Conservation (phyloP, 2,329 filamentous ascomycete species). For the Sarocladium oryzae region DNA sequence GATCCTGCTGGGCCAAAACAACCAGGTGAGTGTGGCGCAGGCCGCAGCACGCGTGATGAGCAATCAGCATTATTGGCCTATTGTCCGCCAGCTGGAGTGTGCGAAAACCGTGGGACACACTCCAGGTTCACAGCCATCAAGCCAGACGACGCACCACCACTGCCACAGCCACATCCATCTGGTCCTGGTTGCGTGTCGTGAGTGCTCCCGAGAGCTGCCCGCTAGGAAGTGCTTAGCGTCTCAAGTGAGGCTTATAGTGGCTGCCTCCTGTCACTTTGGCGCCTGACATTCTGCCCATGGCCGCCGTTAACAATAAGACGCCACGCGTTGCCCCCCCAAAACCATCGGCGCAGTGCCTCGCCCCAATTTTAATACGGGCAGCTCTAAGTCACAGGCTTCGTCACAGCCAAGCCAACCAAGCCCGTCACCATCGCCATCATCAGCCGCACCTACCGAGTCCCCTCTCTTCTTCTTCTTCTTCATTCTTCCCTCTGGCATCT, state of each 20-base stretch:
- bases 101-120: too few species aligned
- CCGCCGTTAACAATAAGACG: neutral
- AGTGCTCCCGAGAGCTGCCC: too few species aligned
- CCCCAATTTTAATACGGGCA: neutral
- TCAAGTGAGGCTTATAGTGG: neutral
- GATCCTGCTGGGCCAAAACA: neutral
- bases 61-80: neutral
- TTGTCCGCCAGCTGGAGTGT: too few species aligned
- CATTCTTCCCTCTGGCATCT: neutral
- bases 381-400: neutral
- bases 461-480: neutral
- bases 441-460: slow-evolving; percentile 3
- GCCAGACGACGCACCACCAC: neutral
- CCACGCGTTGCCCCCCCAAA: slow-evolving; percentile 7
- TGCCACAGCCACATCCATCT: neutral
- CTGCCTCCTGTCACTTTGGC: neutral
- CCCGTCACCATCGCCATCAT: neutral
- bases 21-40: neutral
- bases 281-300: neutral
- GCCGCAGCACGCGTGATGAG: neutral
- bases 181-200: too few species aligned
- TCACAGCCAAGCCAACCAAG: slow-evolving; percentile 1
- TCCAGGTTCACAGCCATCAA: too few species aligned
- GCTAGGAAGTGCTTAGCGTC: too few species aligned
- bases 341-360: neutral